Evolutionary conservation across 768 basidiomycete genomes (phyloP).

Genomic region (Lyophyllum atratum): DNA sequence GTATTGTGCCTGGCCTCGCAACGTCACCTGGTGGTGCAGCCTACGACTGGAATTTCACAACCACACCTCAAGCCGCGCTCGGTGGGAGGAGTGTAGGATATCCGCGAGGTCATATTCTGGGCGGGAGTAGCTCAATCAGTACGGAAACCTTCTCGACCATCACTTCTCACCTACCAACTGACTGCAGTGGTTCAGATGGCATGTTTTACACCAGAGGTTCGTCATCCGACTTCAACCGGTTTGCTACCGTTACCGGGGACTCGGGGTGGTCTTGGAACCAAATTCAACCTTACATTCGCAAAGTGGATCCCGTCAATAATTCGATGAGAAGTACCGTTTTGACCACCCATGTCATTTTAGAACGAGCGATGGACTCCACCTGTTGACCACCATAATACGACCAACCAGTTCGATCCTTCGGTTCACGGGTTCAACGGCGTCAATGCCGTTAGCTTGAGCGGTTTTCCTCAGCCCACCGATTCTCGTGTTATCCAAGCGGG

Average conservation of each 20-base stretch:
- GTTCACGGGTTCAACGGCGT: constrained; percentile 30
- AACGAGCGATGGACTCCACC: constrained; percentile 26
- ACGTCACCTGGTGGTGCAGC: constrained; percentile 10
- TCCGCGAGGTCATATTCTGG: constrained; percentile 28
- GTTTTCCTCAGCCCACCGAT: constrained; percentile 27
- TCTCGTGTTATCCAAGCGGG: constrained; percentile 31
- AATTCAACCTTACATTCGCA: constrained; percentile 14
- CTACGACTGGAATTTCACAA: constrained; percentile 35
- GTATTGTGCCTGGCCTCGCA: constrained; percentile 23
- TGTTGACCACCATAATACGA: constrained; percentile 27
- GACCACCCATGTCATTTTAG: constrained; percentile 12
- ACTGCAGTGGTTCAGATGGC: constrained; percentile 15
- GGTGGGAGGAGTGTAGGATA: constrained; percentile 19
- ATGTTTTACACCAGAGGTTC: constrained; percentile 28
- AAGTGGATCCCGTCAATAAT: constrained; percentile 1
- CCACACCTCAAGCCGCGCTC: constrained; percentile 22
- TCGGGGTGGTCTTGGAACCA: constrained; percentile 29
- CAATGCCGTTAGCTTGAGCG: constrained; percentile 24
- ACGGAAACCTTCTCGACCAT: background rate
- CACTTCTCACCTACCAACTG: background rate
- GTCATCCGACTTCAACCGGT: constrained; percentile 26
- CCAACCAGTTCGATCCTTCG: constrained; percentile 28
- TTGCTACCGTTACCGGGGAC: constrained; percentile 23
- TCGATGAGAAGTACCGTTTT: too few species aligned
- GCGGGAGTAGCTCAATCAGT: constrained; percentile 34